Evolutionary conservation across 2,329 filamentous ascomycete species (phyloP), one percentile per base, ranked within the genome.

Genomic region (Nothopassalora personata): DNA sequence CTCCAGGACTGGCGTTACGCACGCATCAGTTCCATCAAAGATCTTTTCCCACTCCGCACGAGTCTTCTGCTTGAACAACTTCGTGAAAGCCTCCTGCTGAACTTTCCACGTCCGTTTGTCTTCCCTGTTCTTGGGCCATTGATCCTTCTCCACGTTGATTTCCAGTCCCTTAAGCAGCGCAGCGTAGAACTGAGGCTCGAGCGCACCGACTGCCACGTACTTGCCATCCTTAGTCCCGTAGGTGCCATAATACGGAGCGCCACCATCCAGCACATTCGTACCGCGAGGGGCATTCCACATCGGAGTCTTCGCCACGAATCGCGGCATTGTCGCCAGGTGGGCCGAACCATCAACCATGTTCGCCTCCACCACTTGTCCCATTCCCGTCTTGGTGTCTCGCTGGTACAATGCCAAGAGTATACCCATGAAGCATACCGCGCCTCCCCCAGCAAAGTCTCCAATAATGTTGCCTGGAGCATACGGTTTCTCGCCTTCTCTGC

Each of bases 311-410:
- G 81, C 79, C 30, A 80, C 79, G 61, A 95, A 77, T 34, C 93
- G 81, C 54, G 89, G 87, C 76, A 93, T 93, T 0, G 86, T 88
- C 1, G 87, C 86, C 28, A 97, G 77, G 73, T 93, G 93, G 36
- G 86, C 83, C 23, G 83, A 84, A 8, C 93, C 93, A 76, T 97
- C 93, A 11, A 97, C 93, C 93, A 97, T 97, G 74, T 96, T 97
- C 15, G 90, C 90, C 76, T 97, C 91, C 8, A 97, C 91, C 11
- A 97, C 87, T 75, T 97, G 93, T 0, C 93, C 93, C 1, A 76
- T 77, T 0, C 90, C 90, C 0, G 80, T 86, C 47, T 74, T 76
- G 7, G 31, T 49, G 52, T 80, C 77, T 34, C 91, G 79, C 13
- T 85, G 81, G 9, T 95, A 69, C 60, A 97, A 74, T 0, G 94